These are phyloP conservation scores for Spergularia bocconei DNA, from an alignment of 148 eudicot genomes.

Conservation along the genomic window DNA sequence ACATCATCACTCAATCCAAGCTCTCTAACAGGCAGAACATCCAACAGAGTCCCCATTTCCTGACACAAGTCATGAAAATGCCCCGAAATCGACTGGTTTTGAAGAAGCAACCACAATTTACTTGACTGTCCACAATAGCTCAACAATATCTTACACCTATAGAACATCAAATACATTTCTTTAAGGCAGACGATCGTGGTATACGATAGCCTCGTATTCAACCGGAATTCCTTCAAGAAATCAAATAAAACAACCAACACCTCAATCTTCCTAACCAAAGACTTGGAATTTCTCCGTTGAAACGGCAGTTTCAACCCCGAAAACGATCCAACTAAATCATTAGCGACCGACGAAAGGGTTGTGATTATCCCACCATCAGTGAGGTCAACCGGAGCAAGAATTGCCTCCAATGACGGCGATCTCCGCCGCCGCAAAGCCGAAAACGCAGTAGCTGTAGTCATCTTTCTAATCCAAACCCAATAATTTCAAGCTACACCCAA, in stretches of 20 bases:
- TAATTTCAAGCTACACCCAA: constrained; percentile 11
- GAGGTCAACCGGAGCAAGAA: constrained; percentile 82
- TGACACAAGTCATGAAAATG: constrained; percentile 83
- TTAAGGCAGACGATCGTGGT: constrained; percentile 64
- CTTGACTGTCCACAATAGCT: constrained; percentile 63
- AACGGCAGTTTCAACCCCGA: constrained; percentile 40
- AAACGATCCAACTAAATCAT: constrained; percentile 48
- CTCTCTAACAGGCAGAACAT: constrained; percentile 67
- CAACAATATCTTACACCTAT: constrained; percentile 72
- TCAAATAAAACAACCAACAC: constrained; percentile 56
- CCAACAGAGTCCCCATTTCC: constrained; percentile 72
- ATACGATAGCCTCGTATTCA: constrained; percentile 26
- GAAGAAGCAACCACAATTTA: constrained; percentile 75
- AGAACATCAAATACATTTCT: constrained; percentile 70
- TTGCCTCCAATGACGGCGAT: constrained; percentile 77
- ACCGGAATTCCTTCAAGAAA: constrained; percentile 37
- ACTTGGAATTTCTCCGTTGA: constrained; percentile 53
- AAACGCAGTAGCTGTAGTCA: constrained; percentile 81
- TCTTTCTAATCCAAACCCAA: neutral
- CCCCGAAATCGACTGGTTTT: constrained; percentile 68
- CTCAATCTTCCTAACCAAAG: constrained; percentile 62
- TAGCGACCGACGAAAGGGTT: constrained; percentile 43
- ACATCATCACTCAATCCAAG: constrained; percentile 54
- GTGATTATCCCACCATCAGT: constrained; percentile 48
- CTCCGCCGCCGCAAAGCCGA: constrained; percentile 65